These are phyloP conservation scores for Alternaria panax DNA, from an alignment of 2,329 filamentous ascomycete species.

Conservation along the genomic window DNA sequence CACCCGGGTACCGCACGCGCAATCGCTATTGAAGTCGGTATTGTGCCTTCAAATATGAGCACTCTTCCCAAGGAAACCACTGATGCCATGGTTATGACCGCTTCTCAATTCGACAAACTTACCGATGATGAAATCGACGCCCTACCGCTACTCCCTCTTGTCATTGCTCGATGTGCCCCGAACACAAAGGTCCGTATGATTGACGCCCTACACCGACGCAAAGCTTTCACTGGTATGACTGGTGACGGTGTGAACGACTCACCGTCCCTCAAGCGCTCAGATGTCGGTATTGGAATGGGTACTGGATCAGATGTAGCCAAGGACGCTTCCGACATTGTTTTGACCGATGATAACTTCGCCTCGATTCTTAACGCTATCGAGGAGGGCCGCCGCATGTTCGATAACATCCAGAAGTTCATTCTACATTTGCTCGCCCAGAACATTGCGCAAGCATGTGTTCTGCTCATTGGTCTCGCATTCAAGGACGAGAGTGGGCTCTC, in stretches of 20 bases:
- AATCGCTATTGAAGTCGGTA: conserved; percentile 55
- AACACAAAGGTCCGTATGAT: conserved; percentile 58
- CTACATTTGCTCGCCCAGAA: conserved; percentile 45
- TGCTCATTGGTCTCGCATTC: conserved; percentile 47
- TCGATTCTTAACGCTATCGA: conserved; percentile 56
- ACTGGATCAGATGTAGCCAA: conserved; percentile 56
- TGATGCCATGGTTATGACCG: conserved; percentile 42
- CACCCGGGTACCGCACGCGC: conserved; percentile 55
- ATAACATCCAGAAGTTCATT: conserved; percentile 56
- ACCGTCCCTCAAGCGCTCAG: conserved; percentile 55
- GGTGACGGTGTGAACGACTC: conserved; percentile 57
- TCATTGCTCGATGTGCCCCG: conserved; percentile 55
- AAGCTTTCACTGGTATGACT: conserved; percentile 53
- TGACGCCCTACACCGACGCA: conserved; percentile 51
- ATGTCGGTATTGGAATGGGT: conserved; percentile 57
- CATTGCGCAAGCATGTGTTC: conserved; percentile 45
- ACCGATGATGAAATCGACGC: conserved; percentile 53
- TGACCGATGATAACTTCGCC: conserved; percentile 57
- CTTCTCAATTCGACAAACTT: conserved; percentile 53
- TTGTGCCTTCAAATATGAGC: conserved; percentile 53
- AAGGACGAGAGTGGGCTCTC: conserved; percentile 42
- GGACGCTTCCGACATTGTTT: conserved; percentile 55
- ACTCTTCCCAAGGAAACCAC: conserved; percentile 42
- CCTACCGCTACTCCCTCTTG: conserved; percentile 50
- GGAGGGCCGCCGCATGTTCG: conserved; percentile 55